A percentile compares a stretch with the other conserved stretches of the same genome.
phyloP scores from a whole-genome alignment of 2,329 filamentous ascomycete genomes.

The Cercospora sesami region DNA sequence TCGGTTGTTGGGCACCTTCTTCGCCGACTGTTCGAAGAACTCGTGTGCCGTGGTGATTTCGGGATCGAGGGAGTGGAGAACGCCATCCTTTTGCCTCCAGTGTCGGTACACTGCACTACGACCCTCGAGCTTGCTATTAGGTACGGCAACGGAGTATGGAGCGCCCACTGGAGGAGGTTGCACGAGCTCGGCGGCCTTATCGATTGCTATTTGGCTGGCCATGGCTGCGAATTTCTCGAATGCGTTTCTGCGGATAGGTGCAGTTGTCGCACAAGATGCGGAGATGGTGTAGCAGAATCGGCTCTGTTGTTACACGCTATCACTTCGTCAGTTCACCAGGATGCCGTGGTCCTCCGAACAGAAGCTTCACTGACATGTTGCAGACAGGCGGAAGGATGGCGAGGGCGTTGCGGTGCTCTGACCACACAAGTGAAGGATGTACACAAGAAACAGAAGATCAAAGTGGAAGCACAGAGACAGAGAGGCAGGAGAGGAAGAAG shows the following conservation, averaged over 20 bases:
- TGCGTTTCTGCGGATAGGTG: constrained; percentile 14
- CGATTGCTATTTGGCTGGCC: constrained; percentile 29
- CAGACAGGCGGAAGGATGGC: background rate
- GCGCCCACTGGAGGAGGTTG: constrained; percentile 68
- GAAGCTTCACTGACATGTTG: background rate
- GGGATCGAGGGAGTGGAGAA: constrained; percentile 74
- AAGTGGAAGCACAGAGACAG: background rate
- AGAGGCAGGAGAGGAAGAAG: background rate
- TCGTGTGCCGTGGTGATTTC: constrained; percentile 39
- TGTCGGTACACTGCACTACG: constrained; percentile 79
- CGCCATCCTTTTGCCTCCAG: constrained; percentile 71
- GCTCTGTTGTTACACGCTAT: background rate
- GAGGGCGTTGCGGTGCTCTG: background rate
- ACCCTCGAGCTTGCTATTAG: constrained; percentile 70
- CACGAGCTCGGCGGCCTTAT: constrained; percentile 52
- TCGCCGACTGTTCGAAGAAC: constrained; percentile 47
- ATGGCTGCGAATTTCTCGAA: constrained; percentile 3
- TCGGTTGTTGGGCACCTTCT: constrained; percentile 63
- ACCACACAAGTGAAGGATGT: background rate
- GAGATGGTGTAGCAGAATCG: background rate
- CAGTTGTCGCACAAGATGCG: constrained; percentile 8
- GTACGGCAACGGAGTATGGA: constrained; percentile 75
- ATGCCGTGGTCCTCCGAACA: background rate
- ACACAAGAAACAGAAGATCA: background rate
- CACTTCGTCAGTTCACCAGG: background rate